Conservation (phyloP, 352 stramenopile species). For the Phytophthora megakarya region DNA sequence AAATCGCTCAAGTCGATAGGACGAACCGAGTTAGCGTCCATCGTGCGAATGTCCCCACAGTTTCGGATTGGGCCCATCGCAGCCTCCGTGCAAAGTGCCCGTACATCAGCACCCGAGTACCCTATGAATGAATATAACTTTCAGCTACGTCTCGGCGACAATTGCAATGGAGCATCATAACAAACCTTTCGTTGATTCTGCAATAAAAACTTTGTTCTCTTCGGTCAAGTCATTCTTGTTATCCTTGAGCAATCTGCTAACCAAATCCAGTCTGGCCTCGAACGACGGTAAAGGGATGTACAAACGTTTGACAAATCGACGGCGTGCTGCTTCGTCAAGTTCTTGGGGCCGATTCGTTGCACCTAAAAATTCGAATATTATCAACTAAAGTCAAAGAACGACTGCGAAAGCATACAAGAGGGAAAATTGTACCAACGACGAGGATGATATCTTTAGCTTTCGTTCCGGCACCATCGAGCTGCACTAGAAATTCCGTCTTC, state of each 20-base stretch:
- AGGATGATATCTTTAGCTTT: constrained; percentile 92
- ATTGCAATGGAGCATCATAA: not conserved
- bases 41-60: constrained; percentile 83
- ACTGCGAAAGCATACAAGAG: not conserved
- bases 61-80: constrained; percentile 96
- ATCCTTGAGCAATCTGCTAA: constrained; percentile 92
- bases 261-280: constrained; percentile 85
- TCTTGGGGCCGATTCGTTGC: constrained; percentile 98
- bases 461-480: constrained; percentile 95
- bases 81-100: constrained; percentile 96
- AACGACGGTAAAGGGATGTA: constrained; percentile 97
- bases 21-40: constrained; percentile 91
- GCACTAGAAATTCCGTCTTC: constrained; percentile 99
- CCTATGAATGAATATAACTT: constrained; percentile 47
- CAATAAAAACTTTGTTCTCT: constrained; percentile 90
- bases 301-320: constrained; percentile 97
- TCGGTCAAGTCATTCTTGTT: constrained; percentile 91
- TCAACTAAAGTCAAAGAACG: not conserved
- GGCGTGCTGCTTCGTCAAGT: constrained; percentile 96
- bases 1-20: constrained; percentile 97
- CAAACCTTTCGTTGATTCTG: constrained; percentile 80
- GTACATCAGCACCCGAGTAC: constrained; percentile 98
- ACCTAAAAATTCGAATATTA: constrained; percentile 44
- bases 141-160: constrained; percentile 13
- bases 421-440: constrained; percentile 63